Base-by-base conservation (phyloP, 2,329 filamentous ascomycete genomes). In the Didymella lethalis region DNA sequence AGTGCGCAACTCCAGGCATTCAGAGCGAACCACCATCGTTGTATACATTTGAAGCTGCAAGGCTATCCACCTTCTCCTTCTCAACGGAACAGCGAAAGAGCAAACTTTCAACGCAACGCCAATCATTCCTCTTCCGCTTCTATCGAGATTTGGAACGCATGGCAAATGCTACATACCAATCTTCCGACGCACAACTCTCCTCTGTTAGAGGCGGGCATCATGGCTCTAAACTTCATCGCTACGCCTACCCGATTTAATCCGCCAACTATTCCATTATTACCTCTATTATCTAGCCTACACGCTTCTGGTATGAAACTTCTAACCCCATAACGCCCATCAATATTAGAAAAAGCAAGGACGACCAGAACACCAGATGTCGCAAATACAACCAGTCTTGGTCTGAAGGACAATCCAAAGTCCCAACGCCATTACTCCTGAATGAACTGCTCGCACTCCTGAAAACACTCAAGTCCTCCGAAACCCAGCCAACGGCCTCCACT, bases 31-130 rank as follows among this genome's bases (percentile, higher is more conserved):
- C 10, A 34, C 40, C 55, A 54, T 64, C 70, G 69, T 65, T 67
- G 64, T 63, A 55, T 61, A 65, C 66, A 69, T 72, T 62, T 71
- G 72, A 68, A 70, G 55, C 48, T 64, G 57, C 48, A 59, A 65
- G 68, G 63, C 60, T 46, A 57, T 43, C 66, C 63, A 70, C 65
- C 68, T 73, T 67, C 66, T 67, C 56, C 65, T 69, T 68, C 68
- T 73, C 70, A 71, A 74, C 66, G 61, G 69, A 65, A 64, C 64
- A 70, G 75, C 77, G 76, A 76, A 66, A 79, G 67, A 79, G 59
- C 36, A 67, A 58, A 20, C 11, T 26, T 8, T 46, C n/a, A 45
- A 48, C 32, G 73, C 74, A 68, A 56, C 70, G 66, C 73, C 76
- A 77, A 78, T 74, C 68, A 77, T 70, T 75, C 72, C 72, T 69